Evolutionary conservation across 2,329 filamentous ascomycete species (phyloP), one percentile per base, ranked within the genome.

Genomic region (Gremmenia infestans): DNA sequence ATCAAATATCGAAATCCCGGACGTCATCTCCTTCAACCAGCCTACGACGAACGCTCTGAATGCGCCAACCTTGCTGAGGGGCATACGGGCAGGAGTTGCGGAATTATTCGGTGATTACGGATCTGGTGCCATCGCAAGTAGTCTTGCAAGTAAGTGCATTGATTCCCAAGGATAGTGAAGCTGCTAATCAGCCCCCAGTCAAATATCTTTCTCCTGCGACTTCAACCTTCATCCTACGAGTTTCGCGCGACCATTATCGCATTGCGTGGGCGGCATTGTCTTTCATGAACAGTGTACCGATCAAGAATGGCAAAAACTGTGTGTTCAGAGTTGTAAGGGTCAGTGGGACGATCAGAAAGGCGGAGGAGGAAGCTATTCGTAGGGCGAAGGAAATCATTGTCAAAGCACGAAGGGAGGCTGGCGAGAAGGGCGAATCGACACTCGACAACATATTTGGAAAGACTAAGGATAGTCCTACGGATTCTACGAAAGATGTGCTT

Each of bases 121-220:
- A 0, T 78, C 87, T 19, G 92, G 92, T 1, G 83, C 87, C 52
- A 77, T 91, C 1, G 82, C 85, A 14, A 81, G 83, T 2, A 85
- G 82, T 56, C 73, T 96, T 5, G 81, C 83, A 67, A 81, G 91
- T 91, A 73, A 57, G 72, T 64, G 48, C 28, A 45, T 28, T 5
- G 7, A 47, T 49, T 46, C 2, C 14, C 35, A 28, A 22, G 9
- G 15, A 37, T 32, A 40, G 6, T 4, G 22, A 35, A 37, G 23
- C 25, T 52, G 45, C 43, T 55, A 45, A 32, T 52, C 50, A 52
- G 40, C 49, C 19, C 12, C 55, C 62, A 93, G 90, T 99, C 52
- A 96, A 96, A 77, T 99, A 99, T 71, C 80, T 95, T 51, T 96
- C 91, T 1, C 79, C 85, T 3, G 88, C 91, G n/a, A 99, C 94